Percentiles rank a stretch among this genome's conserved stretches.
Evolutionary conservation across 768 basidiomycete species (phyloP).

Genomic region (Hydnum rufescens): DNA sequence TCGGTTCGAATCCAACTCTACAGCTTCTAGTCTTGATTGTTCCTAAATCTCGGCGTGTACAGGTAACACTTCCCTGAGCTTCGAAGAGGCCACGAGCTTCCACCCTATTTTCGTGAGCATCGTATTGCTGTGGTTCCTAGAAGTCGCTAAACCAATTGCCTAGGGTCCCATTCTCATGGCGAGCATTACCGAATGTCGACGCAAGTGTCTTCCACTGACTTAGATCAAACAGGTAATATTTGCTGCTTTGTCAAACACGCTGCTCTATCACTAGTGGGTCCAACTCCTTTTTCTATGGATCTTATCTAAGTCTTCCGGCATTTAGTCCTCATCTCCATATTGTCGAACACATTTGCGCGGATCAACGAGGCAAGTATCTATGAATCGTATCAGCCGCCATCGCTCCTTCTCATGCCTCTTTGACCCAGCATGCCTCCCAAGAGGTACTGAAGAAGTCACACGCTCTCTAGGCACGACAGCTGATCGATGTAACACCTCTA

Average conservation of each 20-base stretch:
- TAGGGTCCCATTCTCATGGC: conserved; percentile 1
- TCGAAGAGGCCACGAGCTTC: conserved; percentile 25
- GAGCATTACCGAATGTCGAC: neutral
- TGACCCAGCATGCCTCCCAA: conserved; percentile 33
- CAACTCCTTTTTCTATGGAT: neutral
- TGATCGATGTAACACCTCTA: conserved; percentile 15
- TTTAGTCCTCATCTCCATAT: conserved; percentile 61
- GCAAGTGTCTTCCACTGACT: too few relatives aligned
- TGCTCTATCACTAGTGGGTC: conserved; percentile 59
- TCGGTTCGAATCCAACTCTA: conserved; percentile 41
- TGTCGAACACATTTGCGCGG: conserved; percentile 74
- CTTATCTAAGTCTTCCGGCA: neutral
- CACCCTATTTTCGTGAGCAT: conserved; percentile 33
- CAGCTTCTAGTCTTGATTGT: neutral
- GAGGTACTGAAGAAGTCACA: conserved; percentile 23
- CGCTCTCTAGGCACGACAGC: neutral
- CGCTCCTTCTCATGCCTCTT: conserved; percentile 6
- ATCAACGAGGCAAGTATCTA: conserved; percentile 35
- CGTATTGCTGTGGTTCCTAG: neutral
- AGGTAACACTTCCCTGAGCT: conserved; percentile 20
- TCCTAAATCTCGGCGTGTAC: neutral
- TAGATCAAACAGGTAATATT: conserved; percentile 62
- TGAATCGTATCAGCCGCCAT: neutral
- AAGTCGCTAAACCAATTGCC: neutral
- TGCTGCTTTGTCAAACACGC: conserved; percentile 58